These are phyloP conservation scores for Pholiota microspora DNA, from an alignment of 768 basidiomycete species.

Conservation along the genomic window DNA sequence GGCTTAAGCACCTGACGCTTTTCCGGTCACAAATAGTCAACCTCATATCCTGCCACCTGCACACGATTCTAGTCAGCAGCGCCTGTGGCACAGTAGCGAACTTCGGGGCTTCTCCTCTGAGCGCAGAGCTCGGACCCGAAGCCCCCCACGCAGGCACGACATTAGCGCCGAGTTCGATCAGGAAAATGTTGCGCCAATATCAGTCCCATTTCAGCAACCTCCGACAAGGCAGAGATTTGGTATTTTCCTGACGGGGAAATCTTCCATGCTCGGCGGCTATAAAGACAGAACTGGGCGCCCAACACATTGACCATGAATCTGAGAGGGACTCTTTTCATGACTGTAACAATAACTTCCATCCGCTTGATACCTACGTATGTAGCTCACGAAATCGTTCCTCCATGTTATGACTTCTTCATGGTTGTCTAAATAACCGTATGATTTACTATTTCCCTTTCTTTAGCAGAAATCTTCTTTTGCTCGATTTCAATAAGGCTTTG, in stretches of 20 bases:
- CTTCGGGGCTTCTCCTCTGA: background rate
- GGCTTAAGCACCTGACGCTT: constrained; percentile 15
- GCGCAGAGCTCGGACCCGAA: constrained; percentile 7
- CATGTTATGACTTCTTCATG: background rate
- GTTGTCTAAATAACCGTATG: background rate
- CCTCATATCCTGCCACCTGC: background rate
- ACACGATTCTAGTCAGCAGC: constrained; percentile 1
- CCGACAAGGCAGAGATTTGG: constrained; percentile 35
- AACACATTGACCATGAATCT: constrained; percentile 9
- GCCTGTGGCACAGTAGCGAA: constrained; percentile 14
- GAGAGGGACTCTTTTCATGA: background rate
- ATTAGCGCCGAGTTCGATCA: constrained; percentile 26
- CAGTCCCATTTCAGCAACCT: constrained; percentile 18
- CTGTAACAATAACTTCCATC: background rate
- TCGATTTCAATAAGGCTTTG: background rate
- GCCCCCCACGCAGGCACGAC: constrained; percentile 6
- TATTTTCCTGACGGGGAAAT: constrained; percentile 37
- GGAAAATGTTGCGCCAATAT: constrained; percentile 25
- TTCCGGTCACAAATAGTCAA: constrained; percentile 1
- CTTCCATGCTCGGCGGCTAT: constrained; percentile 20
- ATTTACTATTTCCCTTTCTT: background rate
- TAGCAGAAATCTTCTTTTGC: background rate
- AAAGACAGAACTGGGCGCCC: constrained; percentile 11
- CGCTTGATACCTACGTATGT: background rate
- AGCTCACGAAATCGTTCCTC: background rate